These are phyloP conservation scores for Nepenthes gracilis DNA, from an alignment of 148 eudicot species.

Conservation along the genomic window DNA sequence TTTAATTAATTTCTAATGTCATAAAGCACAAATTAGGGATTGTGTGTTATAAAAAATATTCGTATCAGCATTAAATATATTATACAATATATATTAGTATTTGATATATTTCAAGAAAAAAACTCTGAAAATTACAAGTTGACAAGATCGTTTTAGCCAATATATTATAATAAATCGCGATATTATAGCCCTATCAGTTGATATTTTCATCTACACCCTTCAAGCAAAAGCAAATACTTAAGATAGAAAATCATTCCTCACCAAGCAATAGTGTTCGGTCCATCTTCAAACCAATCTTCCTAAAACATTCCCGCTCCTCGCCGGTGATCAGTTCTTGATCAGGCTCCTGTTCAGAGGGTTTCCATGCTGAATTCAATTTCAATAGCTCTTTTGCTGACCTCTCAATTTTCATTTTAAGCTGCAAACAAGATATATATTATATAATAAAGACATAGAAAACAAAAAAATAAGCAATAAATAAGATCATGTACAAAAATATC, in stretches of 20 bases:
- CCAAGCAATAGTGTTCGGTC: constrained; percentile 59
- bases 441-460: neutral
- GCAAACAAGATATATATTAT: constrained; percentile 10
- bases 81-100: no score
- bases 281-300: constrained; percentile 66
- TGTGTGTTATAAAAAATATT: no score
- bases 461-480: neutral
- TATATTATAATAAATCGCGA: no score
- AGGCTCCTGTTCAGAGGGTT: constrained; percentile 41
- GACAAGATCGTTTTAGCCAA: no score
- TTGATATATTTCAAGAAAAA: no score
- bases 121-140: no score
- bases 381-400: constrained; percentile 34
- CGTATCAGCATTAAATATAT: no score
- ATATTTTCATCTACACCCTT: no score
- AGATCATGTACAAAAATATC: neutral
- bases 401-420: constrained; percentile 69
- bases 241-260: constrained; percentile 15
- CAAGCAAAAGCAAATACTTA: neutral
- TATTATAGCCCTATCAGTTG: no score
- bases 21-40: no score
- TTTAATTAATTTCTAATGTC: no score
- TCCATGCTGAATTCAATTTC: constrained; percentile 44
- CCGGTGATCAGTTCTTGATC: constrained; percentile 72
- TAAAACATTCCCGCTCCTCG: constrained; percentile 77